These are phyloP conservation scores for Quercus robur DNA, from an alignment of 306 rosid genomes.

Conservation along the genomic window DNA sequence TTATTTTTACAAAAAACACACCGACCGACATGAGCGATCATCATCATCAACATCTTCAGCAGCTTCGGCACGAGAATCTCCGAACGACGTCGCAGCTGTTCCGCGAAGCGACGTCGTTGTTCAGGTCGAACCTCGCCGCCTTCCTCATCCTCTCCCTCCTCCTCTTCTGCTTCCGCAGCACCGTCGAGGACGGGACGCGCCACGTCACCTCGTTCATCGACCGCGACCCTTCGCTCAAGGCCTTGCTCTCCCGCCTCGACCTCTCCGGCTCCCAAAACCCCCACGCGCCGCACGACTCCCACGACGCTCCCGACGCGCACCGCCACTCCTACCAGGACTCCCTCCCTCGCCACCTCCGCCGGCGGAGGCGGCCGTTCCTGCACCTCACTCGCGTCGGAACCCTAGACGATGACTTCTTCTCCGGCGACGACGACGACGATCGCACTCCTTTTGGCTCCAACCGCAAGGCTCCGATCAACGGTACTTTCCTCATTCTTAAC, in stretches of 20 bases:
- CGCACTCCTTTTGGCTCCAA: slow-evolving; percentile 55
- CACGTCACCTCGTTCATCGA: slow-evolving; percentile 77
- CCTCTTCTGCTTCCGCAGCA: slow-evolving; percentile 66
- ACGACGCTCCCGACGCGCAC: neutral
- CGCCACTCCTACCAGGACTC: slow-evolving; percentile 18
- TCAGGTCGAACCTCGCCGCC: slow-evolving; percentile 51
- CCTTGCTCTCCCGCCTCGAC: slow-evolving; percentile 79
- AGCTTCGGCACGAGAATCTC: slow-evolving; percentile 51
- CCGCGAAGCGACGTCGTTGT: slow-evolving; percentile 39
- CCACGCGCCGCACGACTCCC: slow-evolving; percentile 10
- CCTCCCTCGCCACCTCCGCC: slow-evolving; percentile 32
- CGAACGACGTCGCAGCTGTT: slow-evolving; percentile 58
- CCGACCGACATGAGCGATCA: slow-evolving; percentile 29
- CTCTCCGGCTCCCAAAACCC: slow-evolving; percentile 31
- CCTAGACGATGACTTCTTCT: slow-evolving; percentile 85
- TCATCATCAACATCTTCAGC: neutral
- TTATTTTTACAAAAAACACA: no score
- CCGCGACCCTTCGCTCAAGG: slow-evolving; percentile 71
- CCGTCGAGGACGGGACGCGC: slow-evolving; percentile 67
- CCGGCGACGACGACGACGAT: slow-evolving; percentile 78
- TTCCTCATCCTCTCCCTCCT: slow-evolving; percentile 78
- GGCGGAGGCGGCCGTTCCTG: slow-evolving; percentile 61
- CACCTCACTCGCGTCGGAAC: slow-evolving; percentile 91
- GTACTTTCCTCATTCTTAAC: slow-evolving; percentile 38
- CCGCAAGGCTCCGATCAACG: slow-evolving; percentile 40